Conservation (phyloP, 306 rosid species). For the Acmispon strigosus region DNA sequence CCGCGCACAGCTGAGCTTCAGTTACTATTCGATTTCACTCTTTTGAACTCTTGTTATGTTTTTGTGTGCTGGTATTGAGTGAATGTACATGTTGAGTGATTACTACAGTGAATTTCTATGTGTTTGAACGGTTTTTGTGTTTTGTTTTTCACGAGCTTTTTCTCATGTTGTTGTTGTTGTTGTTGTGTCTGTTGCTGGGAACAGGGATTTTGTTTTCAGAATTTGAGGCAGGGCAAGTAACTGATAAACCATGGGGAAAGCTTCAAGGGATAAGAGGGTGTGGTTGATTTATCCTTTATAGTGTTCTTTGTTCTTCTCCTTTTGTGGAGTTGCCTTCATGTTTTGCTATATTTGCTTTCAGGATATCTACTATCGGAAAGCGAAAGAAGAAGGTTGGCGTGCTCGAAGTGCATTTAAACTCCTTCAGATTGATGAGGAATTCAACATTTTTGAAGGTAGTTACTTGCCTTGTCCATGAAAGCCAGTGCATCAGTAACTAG, state of each 20-base stretch:
- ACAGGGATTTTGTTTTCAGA: no score
- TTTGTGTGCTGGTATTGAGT: no score
- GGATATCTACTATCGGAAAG: slow-evolving; percentile 97
- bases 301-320: neutral
- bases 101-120: no score
- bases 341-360: slow-evolving; percentile 16
- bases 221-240: neutral
- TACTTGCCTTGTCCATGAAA: neutral
- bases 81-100: no score
- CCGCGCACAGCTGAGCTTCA: no score
- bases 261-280: slow-evolving; percentile 96
- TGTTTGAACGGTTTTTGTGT: no score
- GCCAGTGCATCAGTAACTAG: no score
- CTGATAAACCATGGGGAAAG: slow-evolving; percentile 67
- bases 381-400: slow-evolving; percentile 99
- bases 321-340: neutral
- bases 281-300: neutral
- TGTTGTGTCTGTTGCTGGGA: no score
- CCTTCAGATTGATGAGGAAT: slow-evolving; percentile 93
- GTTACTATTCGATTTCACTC: no score
- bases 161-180: no score
- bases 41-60: no score
- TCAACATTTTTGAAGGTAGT: slow-evolving; percentile 77
- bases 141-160: no score
- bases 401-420: slow-evolving; percentile 99